Evolutionary conservation across 1,284 basidiomycete genomes (phyloP), one percentile per base, ranked within the genome.

Genomic region (Ceratobasidium theobromae): DNA sequence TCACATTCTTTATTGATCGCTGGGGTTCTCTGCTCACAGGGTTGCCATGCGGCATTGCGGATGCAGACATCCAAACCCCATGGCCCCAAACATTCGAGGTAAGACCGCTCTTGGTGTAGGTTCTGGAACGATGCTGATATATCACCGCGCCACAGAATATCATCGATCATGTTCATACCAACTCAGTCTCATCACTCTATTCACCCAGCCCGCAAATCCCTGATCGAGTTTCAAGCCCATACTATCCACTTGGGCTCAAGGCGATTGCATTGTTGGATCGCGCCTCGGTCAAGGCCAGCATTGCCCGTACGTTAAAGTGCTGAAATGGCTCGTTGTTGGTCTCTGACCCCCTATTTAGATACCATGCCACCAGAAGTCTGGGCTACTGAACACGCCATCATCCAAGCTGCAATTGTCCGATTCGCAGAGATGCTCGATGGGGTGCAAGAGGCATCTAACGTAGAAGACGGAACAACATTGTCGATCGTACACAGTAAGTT

Each of bases 31-130:
- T 62, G 6, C 33, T 62, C 8, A 62, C 57, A 9, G 57, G 57
- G 3, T 18, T 62, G 18, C 57, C 57, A 21, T 51, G 57, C 27
- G 57, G 57, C 4, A 62, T 62, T 51, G 57, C 45, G 18, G 57
- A 62, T 35, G 57, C 45, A 27, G 57, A 62, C 28, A 51, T 62
- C 21, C 28, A 14, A 9, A 62, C 57, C 14, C 57, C 57, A 16
- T 62, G 57, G 57, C 57, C 57, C 4, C 57, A 62, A n/a, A 51
- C 57, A 9, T 30, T 48, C 18, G 57, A 62, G 9, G 57, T 62
- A 35, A 28, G 48, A 38, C 45, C 9, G 8, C 8, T 45, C 18
- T 33, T n/a, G n/a, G n/a, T n/a, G n/a, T n/a, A n/a, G n/a, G n/a
- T n/a, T n/a, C n/a, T n/a, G n/a, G n/a, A n/a, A n/a, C n/a, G n/a